These are phyloP conservation scores for Tricholoma saponaceum DNA, from an alignment of 768 basidiomycete species.

Conservation along the genomic window DNA sequence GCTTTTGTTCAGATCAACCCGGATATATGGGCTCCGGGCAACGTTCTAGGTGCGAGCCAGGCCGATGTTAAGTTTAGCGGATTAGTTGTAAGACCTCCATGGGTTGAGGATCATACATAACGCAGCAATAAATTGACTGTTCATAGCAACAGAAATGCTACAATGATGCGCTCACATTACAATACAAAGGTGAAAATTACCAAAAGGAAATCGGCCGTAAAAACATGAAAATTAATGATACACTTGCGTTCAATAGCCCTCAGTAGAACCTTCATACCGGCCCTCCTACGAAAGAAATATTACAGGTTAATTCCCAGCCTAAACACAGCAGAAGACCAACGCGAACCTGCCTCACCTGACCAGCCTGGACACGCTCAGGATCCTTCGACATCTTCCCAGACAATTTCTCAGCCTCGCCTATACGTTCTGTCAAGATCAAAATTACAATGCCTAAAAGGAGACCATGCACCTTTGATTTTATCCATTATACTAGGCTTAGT, in stretches of 20 bases:
- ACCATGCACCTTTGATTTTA: conserved; percentile 17
- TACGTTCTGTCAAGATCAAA: background rate
- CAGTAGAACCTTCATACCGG: background rate
- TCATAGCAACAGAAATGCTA: no score
- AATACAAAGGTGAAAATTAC: no score
- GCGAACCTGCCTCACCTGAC: conserved; percentile 17
- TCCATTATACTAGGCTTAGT: conserved; percentile 12
- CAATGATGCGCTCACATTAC: no score
- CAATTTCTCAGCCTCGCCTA: conserved; percentile 21
- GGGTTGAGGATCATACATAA: no score
- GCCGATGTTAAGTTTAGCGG: no score
- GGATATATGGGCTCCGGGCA: no score
- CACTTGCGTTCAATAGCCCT: background rate
- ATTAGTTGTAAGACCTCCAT: no score
- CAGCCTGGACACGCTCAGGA: conserved; percentile 16
- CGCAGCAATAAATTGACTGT: no score
- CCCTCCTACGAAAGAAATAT: background rate
- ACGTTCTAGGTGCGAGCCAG: no score
- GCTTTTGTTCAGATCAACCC: no score
- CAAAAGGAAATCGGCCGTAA: no score
- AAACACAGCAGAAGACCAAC: background rate
- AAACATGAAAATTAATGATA: no score
- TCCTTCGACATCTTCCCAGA: conserved; percentile 20
- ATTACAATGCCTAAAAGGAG: background rate
- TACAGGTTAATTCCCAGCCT: background rate